These are phyloP conservation scores for Capillidium heterosporum DNA, from an alignment of 371 early-diverging fungal species.

Conservation along the genomic window DNA sequence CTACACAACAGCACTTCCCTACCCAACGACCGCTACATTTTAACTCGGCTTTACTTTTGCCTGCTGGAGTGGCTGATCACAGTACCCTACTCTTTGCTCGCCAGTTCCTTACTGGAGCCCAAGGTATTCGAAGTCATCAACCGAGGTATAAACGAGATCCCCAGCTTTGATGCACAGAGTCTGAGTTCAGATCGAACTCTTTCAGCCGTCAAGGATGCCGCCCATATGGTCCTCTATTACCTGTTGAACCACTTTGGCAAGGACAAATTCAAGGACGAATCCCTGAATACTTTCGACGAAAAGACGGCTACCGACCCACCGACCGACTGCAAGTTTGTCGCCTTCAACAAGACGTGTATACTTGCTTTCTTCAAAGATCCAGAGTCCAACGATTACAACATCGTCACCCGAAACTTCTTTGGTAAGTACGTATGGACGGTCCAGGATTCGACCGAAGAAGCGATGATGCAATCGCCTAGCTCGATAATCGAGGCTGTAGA, in stretches of 20 bases:
- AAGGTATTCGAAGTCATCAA: not conserved
- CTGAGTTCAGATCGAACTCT: too few species aligned
- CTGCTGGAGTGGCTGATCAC: constrained; percentile 1
- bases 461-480: too few species aligned
- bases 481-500: constrained; percentile 25
- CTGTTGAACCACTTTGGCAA: not conserved
- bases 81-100: not conserved
- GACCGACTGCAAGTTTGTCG: not conserved
- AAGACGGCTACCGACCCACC: not conserved
- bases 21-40: not conserved
- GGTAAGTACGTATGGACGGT: constrained; percentile 1
- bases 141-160: not conserved
- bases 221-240: not conserved
- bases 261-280: not conserved
- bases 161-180: not conserved
- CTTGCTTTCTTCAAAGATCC: not conserved
- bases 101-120: not conserved
- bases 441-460: not conserved
- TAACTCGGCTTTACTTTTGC: not conserved
- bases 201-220: not conserved
- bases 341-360: not conserved
- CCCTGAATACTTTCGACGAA: not conserved
- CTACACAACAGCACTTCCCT: not conserved
- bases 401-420: not conserved
- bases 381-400: not conserved